Base-by-base conservation (phyloP, 2,329 filamentous ascomycete genomes). In the Claviceps maximensis region DNA sequence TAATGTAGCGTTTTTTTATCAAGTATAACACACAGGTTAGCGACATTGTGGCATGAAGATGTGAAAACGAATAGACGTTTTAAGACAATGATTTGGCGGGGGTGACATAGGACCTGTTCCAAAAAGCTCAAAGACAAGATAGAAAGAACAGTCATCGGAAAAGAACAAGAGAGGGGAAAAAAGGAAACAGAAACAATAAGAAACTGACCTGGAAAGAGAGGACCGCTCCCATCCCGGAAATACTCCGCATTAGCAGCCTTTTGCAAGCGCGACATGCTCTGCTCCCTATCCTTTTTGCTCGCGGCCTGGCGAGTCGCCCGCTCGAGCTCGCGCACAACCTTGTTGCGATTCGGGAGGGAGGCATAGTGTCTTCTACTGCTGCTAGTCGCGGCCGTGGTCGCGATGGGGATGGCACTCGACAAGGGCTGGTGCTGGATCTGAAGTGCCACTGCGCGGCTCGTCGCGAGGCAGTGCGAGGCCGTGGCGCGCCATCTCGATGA, bases 121-220 rank as follows among this genome's bases (percentile, higher is more conserved):
- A n/a, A n/a, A n/a, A n/a, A n/a, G n/a, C n/a, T n/a, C n/a, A n/a
- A n/a, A n/a, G n/a, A n/a, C n/a, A n/a, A n/a, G n/a, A n/a, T n/a
- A n/a, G n/a, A n/a, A n/a, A n/a, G n/a, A n/a, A 19, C 40, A 19
- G 2, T 21, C 8, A 9, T 13, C 23, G 10, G 12, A 47, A 4
- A 47, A 31, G 23, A 31, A 31, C 17, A 6, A 31, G 25, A 25
- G 19, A 29, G 19, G 2, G 27, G n/a, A 23, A 40, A 40, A 27
- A 40, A 29, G n/a, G 12, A 1, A 25, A 17, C 17, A 6, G 10
- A 8, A 40, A 13, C 0, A 10, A n/a, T 12, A 9, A 8, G 3
- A n/a, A 13, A 44, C 57, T 13, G 50, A 66, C 66, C 65, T 53
- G 67, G 66, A 52, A 68, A 67, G n/a, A 69, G 54, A 49, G 64